Conservation (phyloP, 2,329 filamentous ascomycete species). For the Penicillium sp. region DNA sequence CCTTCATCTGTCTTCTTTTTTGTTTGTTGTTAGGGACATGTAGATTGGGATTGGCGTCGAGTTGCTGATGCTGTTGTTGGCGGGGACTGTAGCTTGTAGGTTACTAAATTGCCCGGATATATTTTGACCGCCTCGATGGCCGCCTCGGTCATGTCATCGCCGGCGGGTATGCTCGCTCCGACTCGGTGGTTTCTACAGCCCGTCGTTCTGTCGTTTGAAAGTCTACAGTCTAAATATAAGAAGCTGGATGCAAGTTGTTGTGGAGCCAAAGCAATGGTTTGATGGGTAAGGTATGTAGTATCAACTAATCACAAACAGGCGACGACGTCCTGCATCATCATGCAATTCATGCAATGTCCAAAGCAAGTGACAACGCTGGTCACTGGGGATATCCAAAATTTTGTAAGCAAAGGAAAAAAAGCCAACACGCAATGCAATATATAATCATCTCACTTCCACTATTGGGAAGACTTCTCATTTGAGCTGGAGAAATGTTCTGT, state of each 20-base stretch:
- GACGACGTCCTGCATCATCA: constrained; percentile 15
- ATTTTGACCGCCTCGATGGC: not conserved
- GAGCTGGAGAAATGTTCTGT: constrained; percentile 5
- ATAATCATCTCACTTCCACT: constrained; percentile 4
- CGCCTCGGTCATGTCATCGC: no score
- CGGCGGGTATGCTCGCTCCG: no score
- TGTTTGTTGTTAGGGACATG: not conserved
- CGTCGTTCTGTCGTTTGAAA: no score
- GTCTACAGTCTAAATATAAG: not conserved
- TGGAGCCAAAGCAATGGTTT: constrained; percentile 11
- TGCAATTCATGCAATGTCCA: constrained; percentile 23
- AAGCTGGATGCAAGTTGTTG: no score
- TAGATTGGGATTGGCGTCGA: not conserved
- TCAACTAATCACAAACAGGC: constrained; percentile 23
- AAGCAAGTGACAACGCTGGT: constrained; percentile 10
- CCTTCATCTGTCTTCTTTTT: constrained; percentile 32
- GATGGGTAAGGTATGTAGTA: constrained; percentile 22
- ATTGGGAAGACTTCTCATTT: constrained; percentile 13
- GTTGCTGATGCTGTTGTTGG: not conserved
- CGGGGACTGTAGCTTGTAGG: no score
- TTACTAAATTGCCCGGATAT: constrained; percentile 1
- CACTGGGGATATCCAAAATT: constrained; percentile 12
- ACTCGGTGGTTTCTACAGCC: no score
- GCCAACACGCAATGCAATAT: constrained; percentile 12
- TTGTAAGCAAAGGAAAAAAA: constrained; percentile 9